Conservation (phyloP, 2,329 filamentous ascomycete species). For the Penicillium sp. region DNA sequence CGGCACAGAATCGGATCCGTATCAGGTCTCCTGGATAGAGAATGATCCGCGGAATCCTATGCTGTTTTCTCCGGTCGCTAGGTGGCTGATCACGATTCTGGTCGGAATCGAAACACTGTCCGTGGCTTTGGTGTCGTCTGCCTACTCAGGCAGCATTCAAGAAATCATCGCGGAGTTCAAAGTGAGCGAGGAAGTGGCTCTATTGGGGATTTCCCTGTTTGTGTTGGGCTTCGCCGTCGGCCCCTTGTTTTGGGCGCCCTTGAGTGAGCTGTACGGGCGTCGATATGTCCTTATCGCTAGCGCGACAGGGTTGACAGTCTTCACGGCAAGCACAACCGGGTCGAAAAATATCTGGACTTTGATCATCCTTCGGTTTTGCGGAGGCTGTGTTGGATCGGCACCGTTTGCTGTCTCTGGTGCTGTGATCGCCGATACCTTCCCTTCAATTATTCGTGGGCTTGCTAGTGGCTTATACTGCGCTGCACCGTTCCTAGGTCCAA, state of each 20-base stretch:
- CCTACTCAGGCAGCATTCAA: slow-evolving; percentile 32
- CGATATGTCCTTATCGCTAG: slow-evolving; percentile 19
- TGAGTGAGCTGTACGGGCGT: slow-evolving; percentile 36
- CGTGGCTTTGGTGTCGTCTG: slow-evolving; percentile 37
- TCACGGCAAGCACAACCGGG: slow-evolving; percentile 59
- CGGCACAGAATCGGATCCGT: slow-evolving; percentile 15
- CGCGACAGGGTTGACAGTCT: slow-evolving; percentile 48
- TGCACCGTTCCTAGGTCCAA: slow-evolving; percentile 65
- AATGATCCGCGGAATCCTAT: slow-evolving; percentile 13
- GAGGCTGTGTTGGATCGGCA: slow-evolving; percentile 58
- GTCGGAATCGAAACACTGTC: slow-evolving; percentile 34
- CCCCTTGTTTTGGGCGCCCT: slow-evolving; percentile 39
- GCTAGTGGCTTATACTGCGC: slow-evolving; percentile 65
- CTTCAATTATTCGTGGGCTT: slow-evolving; percentile 50
- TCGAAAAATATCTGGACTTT: slow-evolving; percentile 58
- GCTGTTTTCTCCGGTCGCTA: slow-evolving; percentile 15
- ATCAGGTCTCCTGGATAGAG: slow-evolving; percentile 8
- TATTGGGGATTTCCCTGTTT: slow-evolving; percentile 42
- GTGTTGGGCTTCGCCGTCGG: slow-evolving; percentile 45
- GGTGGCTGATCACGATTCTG: slow-evolving; percentile 34
- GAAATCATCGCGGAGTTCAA: slow-evolving; percentile 31
- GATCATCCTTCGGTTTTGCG: slow-evolving; percentile 64
- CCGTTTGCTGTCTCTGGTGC: slow-evolving; percentile 61
- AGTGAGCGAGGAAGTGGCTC: slow-evolving; percentile 31
- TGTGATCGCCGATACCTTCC: slow-evolving; percentile 60